A percentile compares a stretch with the other conserved stretches of the same genome.
phyloP scores from a whole-genome alignment of 352 stramenopile genomes.

The Globisporangium mamillatum region DNA sequence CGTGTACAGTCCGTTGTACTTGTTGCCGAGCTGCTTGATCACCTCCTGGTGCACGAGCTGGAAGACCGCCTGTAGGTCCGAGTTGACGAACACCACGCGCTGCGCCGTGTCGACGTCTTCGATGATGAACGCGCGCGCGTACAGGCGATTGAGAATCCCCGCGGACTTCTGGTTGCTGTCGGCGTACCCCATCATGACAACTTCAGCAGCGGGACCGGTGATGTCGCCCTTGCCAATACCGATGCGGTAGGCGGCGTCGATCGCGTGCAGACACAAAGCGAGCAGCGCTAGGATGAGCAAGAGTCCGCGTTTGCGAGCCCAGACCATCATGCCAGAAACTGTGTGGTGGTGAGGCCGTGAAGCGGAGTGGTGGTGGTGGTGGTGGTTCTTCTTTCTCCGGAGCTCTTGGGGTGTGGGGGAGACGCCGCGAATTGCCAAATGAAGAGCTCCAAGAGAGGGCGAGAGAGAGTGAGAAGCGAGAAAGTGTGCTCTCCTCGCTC shows the following conservation, averaged over 20 bases:
- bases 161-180: conserved; percentile 36
- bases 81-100: conserved; percentile 50
- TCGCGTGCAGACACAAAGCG: neutral
- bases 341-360: neutral
- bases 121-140: conserved; percentile 64
- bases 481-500: neutral
- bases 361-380: neutral
- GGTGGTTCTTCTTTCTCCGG: no score
- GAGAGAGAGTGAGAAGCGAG: neutral
- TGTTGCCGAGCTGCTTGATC: conserved; percentile 27
- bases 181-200: conserved; percentile 70
- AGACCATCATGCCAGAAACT: neutral
- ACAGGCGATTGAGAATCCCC: conserved; percentile 63
- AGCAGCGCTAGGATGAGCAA: neutral
- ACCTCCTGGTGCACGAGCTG: conserved; percentile 58
- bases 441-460: neutral
- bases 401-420: neutral
- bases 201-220: conserved; percentile 51
- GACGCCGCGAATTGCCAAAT: neutral
- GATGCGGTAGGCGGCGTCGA: conserved; percentile 33
- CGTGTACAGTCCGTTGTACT: conserved; percentile 41
- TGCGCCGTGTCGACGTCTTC: conserved; percentile 32
- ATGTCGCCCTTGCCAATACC: conserved; percentile 61
- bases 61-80: conserved; percentile 41
- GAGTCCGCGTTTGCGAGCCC: neutral